These are phyloP conservation scores for Buxus sempervirens DNA, from an alignment of 164 flowering plant genomes.

Conservation along the genomic window DNA sequence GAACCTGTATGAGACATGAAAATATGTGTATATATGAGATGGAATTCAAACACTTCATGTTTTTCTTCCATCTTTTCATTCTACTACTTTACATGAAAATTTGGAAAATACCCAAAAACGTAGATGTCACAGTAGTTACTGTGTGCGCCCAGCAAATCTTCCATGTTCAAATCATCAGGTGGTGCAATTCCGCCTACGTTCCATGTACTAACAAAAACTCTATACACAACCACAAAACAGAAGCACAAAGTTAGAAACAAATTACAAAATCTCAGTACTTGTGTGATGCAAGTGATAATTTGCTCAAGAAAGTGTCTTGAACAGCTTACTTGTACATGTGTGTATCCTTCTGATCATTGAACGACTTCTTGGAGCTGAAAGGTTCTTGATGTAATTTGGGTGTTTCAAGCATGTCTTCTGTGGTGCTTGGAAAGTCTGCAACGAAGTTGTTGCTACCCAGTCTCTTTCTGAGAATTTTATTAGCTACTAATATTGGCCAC, in stretches of 20 bases:
- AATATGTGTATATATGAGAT: neutral
- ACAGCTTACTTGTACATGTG: conserved; percentile 40
- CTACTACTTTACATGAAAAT: too few relatives aligned
- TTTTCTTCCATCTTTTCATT: neutral
- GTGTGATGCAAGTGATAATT: neutral
- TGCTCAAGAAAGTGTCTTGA: neutral
- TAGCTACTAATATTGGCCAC: conserved; percentile 66
- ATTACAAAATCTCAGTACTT: neutral
- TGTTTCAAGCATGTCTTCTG: conserved; percentile 8
- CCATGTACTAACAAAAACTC: conserved; percentile 61
- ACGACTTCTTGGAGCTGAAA: conserved; percentile 5
- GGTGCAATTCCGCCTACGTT: conserved; percentile 22
- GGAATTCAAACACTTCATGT: too few relatives aligned
- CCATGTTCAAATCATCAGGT: conserved; percentile 16
- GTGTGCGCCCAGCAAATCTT: conserved; percentile 10
- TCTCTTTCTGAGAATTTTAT: conserved; percentile 45
- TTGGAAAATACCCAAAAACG: conserved; percentile 41
- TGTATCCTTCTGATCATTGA: conserved; percentile 23
- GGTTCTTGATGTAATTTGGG: conserved; percentile 18
- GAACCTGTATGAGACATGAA: conserved; percentile 38
- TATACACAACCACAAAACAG: conserved; percentile 7
- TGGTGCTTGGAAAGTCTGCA: conserved; percentile 30
- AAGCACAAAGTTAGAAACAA: neutral
- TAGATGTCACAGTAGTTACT: conserved; percentile 18
- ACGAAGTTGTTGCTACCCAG: conserved; percentile 51